Evolutionary conservation across 192 early-diverging fungal genomes (phyloP).

Genomic region (Linnemannia schmuckeri): DNA sequence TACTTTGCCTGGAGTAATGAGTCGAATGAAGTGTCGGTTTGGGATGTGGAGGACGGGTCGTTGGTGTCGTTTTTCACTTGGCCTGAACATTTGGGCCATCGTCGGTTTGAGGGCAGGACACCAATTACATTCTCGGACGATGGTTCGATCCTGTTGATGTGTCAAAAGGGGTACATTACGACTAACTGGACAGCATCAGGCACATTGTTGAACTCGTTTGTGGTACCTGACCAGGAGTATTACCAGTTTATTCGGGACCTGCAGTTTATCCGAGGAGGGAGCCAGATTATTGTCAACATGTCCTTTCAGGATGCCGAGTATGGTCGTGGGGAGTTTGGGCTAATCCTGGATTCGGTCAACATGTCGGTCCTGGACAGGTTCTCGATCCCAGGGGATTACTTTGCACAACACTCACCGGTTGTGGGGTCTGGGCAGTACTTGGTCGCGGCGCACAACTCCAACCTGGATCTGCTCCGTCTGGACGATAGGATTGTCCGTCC

Average conservation of each 20-base stretch:
- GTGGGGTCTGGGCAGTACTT: conserved; percentile 2
- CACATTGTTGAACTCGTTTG: background rate
- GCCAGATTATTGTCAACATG: conserved; percentile 4
- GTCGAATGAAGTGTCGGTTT: conserved; percentile 5
- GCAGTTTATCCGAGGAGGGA: conserved; percentile 2
- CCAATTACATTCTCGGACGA: conserved; percentile 1
- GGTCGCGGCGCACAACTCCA: background rate
- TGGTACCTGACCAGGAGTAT: conserved; percentile 1
- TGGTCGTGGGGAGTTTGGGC: background rate
- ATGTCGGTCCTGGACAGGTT: background rate
- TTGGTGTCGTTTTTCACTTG: background rate
- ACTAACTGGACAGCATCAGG: background rate
- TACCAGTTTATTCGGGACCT: background rate
- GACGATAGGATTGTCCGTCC: background rate
- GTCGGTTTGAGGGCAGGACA: background rate
- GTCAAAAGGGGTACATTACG: conserved; percentile 2
- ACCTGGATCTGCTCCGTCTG: background rate
- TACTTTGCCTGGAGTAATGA: conserved; percentile 1
- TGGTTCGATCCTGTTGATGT: background rate
- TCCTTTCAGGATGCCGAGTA: conserved; percentile 1
- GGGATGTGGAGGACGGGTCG: conserved; percentile 9
- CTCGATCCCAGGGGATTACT: background rate
- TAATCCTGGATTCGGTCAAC: background rate
- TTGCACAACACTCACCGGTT: background rate
- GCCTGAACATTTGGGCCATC: background rate